A percentile compares a stretch with the other conserved stretches of the same genome.
Conservation (phyloP, 352 stramenopile genomes). For the Blastocystis sp. region DNA sequence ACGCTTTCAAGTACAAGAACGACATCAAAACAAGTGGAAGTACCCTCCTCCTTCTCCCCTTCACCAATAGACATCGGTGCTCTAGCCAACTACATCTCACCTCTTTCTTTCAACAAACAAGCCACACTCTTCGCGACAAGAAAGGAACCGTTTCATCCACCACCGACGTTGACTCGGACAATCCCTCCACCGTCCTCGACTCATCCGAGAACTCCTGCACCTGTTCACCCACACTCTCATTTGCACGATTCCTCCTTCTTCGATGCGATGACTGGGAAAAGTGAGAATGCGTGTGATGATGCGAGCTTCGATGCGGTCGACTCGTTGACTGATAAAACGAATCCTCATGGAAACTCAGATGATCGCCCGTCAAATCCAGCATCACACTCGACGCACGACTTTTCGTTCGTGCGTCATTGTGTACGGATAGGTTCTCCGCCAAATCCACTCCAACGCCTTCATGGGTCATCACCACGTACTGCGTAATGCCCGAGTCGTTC, state of each 20-base stretch:
- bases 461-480: neutral
- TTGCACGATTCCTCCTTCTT: neutral
- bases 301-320: neutral
- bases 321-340: neutral
- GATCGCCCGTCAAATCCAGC: neutral
- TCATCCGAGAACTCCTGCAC: neutral
- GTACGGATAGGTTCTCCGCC: too few species aligned
- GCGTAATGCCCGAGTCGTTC: neutral
- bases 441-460: neutral
- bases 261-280: neutral
- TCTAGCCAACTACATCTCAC: too few species aligned
- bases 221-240: neutral
- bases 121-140: too few species aligned
- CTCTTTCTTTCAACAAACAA: too few species aligned
- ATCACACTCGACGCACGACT: neutral
- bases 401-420: neutral
- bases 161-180: neutral
- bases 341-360: too few species aligned
- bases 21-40: too few species aligned
- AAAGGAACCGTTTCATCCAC: too few species aligned
- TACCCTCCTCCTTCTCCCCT: too few species aligned
- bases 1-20: too few species aligned
- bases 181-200: neutral
- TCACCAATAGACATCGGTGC: too few species aligned
- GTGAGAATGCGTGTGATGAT: too few species aligned